Percentiles rank a stretch among this genome's conserved stretches.
Conservation (phyloP, 2,329 filamentous ascomycete species). For the Dissoconium aciculare region DNA sequence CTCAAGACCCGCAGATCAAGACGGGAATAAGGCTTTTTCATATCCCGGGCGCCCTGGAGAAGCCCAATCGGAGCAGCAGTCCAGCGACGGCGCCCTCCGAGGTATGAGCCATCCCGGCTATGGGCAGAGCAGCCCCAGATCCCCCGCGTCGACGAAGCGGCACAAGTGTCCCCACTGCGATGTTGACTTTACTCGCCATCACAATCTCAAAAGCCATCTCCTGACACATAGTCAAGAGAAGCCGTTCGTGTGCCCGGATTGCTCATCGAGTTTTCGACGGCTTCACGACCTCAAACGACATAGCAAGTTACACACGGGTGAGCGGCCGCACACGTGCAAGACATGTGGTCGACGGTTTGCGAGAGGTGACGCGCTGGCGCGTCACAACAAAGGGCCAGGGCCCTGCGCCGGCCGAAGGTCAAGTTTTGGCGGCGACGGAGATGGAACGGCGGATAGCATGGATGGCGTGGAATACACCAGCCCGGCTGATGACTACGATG, state of each 20-base stretch:
- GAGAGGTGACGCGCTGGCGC: constrained; percentile 80
- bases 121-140: constrained; percentile 43
- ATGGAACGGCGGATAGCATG: constrained; percentile 42
- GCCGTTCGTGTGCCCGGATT: constrained; percentile 87
- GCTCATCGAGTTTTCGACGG: constrained; percentile 78
- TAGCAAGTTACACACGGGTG: constrained; percentile 89
- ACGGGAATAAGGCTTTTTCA: constrained; percentile 43
- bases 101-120: constrained; percentile 45
- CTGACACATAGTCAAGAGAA: constrained; percentile 98
- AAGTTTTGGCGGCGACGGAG: constrained; percentile 59
- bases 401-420: constrained; percentile 84
- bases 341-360: constrained; percentile 94
- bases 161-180: constrained; percentile 95
- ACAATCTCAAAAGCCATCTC: constrained; percentile 93
- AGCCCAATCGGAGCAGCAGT: constrained; percentile 19
- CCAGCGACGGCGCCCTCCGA: constrained; percentile 35
- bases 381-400: constrained; percentile 89
- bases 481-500: constrained; percentile 44
- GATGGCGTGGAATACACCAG: constrained; percentile 45
- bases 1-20: constrained; percentile 16
- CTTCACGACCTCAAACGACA: constrained; percentile 93
- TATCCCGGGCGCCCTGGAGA: constrained; percentile 44
- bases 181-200: constrained; percentile 91
- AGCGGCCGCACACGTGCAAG: constrained; percentile 85
- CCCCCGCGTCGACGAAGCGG: constrained; percentile 57